These are phyloP conservation scores for Cryphonectria japonica DNA, from an alignment of 2,329 filamentous ascomycete genomes.

Conservation along the genomic window DNA sequence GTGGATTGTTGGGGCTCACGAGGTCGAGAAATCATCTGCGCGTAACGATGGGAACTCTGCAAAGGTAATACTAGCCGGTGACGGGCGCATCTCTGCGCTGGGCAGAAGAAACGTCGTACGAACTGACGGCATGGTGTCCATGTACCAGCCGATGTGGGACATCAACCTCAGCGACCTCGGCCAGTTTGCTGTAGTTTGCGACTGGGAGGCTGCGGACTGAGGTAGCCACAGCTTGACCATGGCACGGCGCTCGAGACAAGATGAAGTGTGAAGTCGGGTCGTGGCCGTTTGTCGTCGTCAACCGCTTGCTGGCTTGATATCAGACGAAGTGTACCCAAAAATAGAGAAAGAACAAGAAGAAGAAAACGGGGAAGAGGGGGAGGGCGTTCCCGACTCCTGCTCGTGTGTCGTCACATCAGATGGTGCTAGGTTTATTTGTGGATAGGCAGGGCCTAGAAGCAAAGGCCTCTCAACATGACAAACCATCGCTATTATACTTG, in stretches of 20 bases:
- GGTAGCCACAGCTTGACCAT: neutral
- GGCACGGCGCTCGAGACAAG: neutral
- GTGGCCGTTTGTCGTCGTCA: too few relatives aligned
- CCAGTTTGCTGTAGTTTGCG: constrained; percentile 43
- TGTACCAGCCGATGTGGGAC: constrained; percentile 44
- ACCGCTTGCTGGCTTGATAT: too few relatives aligned
- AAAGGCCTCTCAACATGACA: too few relatives aligned
- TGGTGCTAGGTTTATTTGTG: too few relatives aligned
- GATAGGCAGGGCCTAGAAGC: too few relatives aligned
- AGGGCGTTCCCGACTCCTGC: too few relatives aligned
- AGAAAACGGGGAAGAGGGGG: too few relatives aligned
- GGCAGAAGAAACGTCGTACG: constrained; percentile 35
- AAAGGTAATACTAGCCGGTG: constrained; percentile 34
- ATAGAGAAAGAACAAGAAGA: too few relatives aligned
- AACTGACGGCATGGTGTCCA: constrained; percentile 36
- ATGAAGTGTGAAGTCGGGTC: neutral
- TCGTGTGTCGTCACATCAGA: too few relatives aligned
- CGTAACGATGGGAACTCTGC: neutral
- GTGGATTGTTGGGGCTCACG: constrained; percentile 36
- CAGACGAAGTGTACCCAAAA: too few relatives aligned
- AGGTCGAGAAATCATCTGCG: neutral
- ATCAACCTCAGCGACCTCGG: constrained; percentile 38
- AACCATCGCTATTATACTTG: too few relatives aligned
- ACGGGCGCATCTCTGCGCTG: constrained; percentile 36
- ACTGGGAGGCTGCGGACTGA: constrained; percentile 38